Evolutionary conservation across 2,329 filamentous ascomycete genomes (phyloP).

Genomic region (Daldinia eschscholtzii): DNA sequence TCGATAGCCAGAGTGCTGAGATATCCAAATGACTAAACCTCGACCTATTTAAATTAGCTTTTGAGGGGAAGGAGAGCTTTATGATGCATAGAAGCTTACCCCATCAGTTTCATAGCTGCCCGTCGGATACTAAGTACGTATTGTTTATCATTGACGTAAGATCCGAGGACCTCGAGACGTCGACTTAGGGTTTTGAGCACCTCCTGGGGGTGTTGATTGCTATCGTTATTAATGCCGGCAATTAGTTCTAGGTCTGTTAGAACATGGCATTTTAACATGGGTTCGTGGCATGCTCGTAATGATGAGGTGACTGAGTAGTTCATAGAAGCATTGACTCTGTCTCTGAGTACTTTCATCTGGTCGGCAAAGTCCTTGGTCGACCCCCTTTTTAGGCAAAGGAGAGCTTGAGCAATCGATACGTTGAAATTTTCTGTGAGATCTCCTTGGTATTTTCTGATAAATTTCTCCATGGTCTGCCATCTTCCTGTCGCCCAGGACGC

Average conservation of each 20-base stretch:
- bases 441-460: conserved; percentile 68
- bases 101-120: conserved; percentile 85
- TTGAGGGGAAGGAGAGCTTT: neutral
- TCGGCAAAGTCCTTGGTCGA: conserved; percentile 65
- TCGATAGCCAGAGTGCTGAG: conserved; percentile 86
- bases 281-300: conserved; percentile 84
- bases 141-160: conserved; percentile 92
- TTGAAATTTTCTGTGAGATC: conserved; percentile 78
- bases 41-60: conserved; percentile 56
- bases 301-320: conserved; percentile 83
- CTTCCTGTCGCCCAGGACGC: conserved; percentile 91
- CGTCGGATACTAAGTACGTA: conserved; percentile 88
- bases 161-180: conserved; percentile 89
- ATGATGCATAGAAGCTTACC: conserved; percentile 60
- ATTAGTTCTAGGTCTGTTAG: conserved; percentile 89
- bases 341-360: conserved; percentile 74
- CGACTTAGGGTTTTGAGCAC: conserved; percentile 72
- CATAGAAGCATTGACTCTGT: conserved; percentile 78
- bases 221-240: conserved; percentile 61
- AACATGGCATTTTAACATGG: conserved; percentile 87
- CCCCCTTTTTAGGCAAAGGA: conserved; percentile 69
- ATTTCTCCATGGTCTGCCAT: conserved; percentile 80
- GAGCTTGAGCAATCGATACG: conserved; percentile 78
- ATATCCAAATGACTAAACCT: conserved; percentile 79
- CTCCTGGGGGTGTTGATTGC: conserved; percentile 56